Percentiles rank a stretch among this genome's conserved stretches.
Evolutionary conservation across 257 asterid species (phyloP).

Genomic region (Nicotiana paniculata): DNA sequence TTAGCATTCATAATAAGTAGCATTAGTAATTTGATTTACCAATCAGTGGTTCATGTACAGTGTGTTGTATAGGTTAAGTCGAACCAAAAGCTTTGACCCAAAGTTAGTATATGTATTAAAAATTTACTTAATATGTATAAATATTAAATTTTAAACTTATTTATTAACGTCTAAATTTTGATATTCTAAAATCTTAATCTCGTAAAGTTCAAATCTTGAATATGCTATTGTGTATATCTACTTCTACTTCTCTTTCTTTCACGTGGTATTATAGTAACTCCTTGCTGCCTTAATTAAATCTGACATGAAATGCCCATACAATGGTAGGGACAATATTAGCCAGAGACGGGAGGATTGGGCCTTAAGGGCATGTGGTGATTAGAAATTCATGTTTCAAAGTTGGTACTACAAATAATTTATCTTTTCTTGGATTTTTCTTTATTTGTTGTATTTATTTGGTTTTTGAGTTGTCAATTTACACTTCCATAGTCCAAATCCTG

Average conservation of each 20-base stretch:
- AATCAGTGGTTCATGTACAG: too few species aligned
- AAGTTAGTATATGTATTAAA: too few species aligned
- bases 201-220: too few species aligned
- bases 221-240: too few species aligned
- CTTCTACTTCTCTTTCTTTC: neutral
- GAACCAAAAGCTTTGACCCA: too few species aligned
- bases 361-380: neutral
- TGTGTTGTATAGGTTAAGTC: too few species aligned
- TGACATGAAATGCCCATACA: neutral
- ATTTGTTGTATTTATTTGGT: neutral
- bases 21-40: too few species aligned
- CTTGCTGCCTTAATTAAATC: neutral
- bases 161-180: too few species aligned
- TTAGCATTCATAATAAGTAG: too few species aligned
- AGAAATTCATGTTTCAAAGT: neutral
- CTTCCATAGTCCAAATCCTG: neutral
- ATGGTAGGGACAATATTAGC: neutral
- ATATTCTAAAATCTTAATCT: too few species aligned
- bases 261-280: neutral
- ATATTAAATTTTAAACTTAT: too few species aligned
- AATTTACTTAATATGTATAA: too few species aligned
- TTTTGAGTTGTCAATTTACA: conserved; percentile 5
- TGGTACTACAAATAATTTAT: neutral
- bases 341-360: neutral
- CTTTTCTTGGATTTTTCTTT: neutral